Percentiles rank a stretch among this genome's conserved stretches.
Evolutionary conservation across 345 rosid genomes (phyloP).

Genomic region (Anastatica hierochuntica): DNA sequence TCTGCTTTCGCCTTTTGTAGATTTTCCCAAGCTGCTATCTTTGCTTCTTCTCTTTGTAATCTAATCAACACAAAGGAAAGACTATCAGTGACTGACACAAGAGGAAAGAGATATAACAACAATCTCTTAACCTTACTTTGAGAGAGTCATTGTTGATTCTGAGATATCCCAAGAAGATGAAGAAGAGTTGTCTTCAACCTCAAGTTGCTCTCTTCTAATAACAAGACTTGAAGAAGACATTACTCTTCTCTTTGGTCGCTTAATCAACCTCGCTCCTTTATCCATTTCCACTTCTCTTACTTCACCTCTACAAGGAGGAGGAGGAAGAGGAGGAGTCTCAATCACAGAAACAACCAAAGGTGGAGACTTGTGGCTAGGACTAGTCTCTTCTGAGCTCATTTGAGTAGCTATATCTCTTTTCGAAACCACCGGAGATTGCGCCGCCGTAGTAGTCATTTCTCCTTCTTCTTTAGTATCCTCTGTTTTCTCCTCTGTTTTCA

Average conservation of each 20-base stretch:
- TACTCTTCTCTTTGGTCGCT: slow-evolving; percentile 44
- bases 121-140: slow-evolving; percentile 34
- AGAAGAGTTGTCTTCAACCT: slow-evolving; percentile 28
- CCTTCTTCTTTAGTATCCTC: slow-evolving; percentile 30
- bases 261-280: slow-evolving; percentile 48
- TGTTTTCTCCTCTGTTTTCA: slow-evolving; percentile 44
- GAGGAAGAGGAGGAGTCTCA: too few relatives aligned
- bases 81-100: neutral
- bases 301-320: slow-evolving; percentile 37
- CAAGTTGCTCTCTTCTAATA: slow-evolving; percentile 36
- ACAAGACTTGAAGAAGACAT: slow-evolving; percentile 15
- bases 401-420: slow-evolving; percentile 90
- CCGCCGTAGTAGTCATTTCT: slow-evolving; percentile 26
- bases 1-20: slow-evolving; percentile 97
- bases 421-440: slow-evolving; percentile 37
- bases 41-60: slow-evolving; percentile 76
- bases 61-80: slow-evolving; percentile 24
- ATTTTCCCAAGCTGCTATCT: slow-evolving; percentile 94
- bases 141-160: slow-evolving; percentile 45
- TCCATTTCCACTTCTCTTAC: slow-evolving; percentile 73
- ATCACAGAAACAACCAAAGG: slow-evolving; percentile 27
- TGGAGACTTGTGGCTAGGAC: slow-evolving; percentile 37
- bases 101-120: neutral
- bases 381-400: slow-evolving; percentile 60
- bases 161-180: slow-evolving; percentile 51